These are phyloP conservation scores for Dioscorea zingiberensis DNA, from an alignment of 106 monocot species.

Conservation along the genomic window DNA sequence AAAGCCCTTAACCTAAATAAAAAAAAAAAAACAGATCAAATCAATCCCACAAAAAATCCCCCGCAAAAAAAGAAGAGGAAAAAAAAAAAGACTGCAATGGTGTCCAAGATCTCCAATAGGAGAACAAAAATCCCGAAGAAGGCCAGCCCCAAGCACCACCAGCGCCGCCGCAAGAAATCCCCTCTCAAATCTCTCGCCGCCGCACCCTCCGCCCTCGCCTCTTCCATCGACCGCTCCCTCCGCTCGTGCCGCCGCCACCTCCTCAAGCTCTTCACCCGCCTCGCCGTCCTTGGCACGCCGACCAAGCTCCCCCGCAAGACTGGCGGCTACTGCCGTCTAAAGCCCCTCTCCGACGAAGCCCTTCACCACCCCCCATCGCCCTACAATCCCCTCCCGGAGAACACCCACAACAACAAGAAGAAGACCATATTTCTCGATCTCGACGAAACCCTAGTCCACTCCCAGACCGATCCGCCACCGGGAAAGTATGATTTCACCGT, in stretches of 20 bases:
- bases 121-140: conserved; percentile 19
- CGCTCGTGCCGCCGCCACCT: conserved; percentile 70
- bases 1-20: too few relatives aligned
- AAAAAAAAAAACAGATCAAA: too few relatives aligned
- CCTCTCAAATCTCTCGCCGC: conserved; percentile 23
- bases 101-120: conserved; percentile 39
- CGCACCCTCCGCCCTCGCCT: conserved; percentile 22
- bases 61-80: too few relatives aligned
- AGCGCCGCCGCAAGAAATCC: conserved; percentile 15
- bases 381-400: too few relatives aligned
- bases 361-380: background rate
- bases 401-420: conserved; percentile 9
- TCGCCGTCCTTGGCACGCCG: conserved; percentile 27
- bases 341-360: background rate
- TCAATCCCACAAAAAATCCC: too few relatives aligned
- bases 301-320: conserved; percentile 19
- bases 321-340: conserved; percentile 3
- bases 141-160: conserved; percentile 12
- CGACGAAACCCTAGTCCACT: conserved; percentile 91
- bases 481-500: conserved; percentile 66
- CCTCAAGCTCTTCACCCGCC: conserved; percentile 40
- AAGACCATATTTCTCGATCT: conserved; percentile 81
- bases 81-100: conserved; percentile 29
- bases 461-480: conserved; percentile 38
- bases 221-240: conserved; percentile 60